Conservation (phyloP, 345 rosid species). For the Eucalyptus cloeziana region DNA sequence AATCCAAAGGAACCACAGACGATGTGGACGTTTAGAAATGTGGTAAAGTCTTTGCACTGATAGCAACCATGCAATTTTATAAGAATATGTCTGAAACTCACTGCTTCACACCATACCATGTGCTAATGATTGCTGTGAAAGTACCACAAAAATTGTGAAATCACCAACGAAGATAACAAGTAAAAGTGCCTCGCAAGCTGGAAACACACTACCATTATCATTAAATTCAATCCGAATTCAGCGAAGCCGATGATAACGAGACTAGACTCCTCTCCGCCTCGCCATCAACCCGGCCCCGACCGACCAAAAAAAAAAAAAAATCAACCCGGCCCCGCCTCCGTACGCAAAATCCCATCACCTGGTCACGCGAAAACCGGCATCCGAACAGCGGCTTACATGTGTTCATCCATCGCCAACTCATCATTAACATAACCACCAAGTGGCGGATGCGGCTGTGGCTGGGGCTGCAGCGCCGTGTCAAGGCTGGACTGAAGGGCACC, state of each 20-base stretch:
- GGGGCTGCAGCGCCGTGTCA: background rate
- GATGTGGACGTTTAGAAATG: background rate
- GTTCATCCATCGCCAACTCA: background rate
- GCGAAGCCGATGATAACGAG: background rate
- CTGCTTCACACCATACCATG: background rate
- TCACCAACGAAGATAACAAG: background rate
- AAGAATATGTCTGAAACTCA: background rate
- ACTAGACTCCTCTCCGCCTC: background rate
- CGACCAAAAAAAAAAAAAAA: no score
- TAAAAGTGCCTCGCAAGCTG: background rate
- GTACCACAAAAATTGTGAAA: background rate
- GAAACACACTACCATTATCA: background rate
- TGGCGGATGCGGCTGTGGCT: background rate
- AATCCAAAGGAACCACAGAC: background rate
- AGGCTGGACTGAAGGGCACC: conserved; percentile 91
- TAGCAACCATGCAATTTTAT: background rate
- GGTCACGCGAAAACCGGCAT: background rate
- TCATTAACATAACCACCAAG: background rate
- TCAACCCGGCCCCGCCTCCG: background rate
- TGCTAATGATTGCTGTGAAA: background rate
- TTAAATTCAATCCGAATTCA: background rate
- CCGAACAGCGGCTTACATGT: background rate
- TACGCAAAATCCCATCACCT: background rate
- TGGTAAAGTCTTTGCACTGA: background rate
- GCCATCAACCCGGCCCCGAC: background rate